Evolutionary conservation across 1,284 basidiomycete species (phyloP).

Genomic region (Ustilago trichophora): DNA sequence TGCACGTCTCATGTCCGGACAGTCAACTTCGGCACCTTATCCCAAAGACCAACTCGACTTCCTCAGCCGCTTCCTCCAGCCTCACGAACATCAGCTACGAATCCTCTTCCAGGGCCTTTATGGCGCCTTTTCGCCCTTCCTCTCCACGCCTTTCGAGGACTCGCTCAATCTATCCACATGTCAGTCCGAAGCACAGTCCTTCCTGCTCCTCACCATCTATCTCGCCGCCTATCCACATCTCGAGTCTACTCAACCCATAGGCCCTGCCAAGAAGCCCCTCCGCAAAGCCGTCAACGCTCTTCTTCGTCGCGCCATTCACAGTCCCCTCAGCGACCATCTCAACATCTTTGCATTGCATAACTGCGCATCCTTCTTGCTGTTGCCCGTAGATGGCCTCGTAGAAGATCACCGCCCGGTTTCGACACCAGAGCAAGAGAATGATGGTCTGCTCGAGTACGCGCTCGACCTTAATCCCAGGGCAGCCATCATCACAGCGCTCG

Average conservation of each 20-base stretch:
- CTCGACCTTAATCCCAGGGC: slow-evolving; percentile 38
- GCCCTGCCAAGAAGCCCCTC: slow-evolving; percentile 5
- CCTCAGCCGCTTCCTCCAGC: slow-evolving; percentile 11
- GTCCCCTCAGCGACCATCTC: slow-evolving; percentile 22
- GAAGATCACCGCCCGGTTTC: slow-evolving; percentile 16
- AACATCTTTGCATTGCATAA: slow-evolving; percentile 41
- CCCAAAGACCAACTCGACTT: slow-evolving; percentile 24
- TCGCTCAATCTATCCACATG: slow-evolving; percentile 20
- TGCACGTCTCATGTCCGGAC: slow-evolving; percentile 23
- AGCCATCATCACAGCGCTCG: slow-evolving; percentile 33
- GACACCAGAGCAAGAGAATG: slow-evolving; percentile 28
- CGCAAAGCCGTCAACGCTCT: slow-evolving; percentile 32
- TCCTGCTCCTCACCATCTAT: slow-evolving; percentile 34
- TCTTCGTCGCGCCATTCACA: slow-evolving; percentile 31
- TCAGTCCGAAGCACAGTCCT: slow-evolving; percentile 26
- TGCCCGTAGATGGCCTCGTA: slow-evolving; percentile 35
- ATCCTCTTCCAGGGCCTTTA: slow-evolving; percentile 39
- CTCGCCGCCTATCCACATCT: slow-evolving; percentile 33
- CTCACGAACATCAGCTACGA: slow-evolving; percentile 18
- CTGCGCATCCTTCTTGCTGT: slow-evolving; percentile 35
- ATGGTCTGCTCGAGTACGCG: slow-evolving; percentile 33
- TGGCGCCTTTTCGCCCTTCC: slow-evolving; percentile 33
- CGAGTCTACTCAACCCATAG: slow-evolving; percentile 15
- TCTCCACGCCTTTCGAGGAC: slow-evolving; percentile 29
- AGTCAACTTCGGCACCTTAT: neutral